A percentile compares a stretch with the other conserved stretches of the same genome.
Evolutionary conservation across 768 basidiomycete genomes (phyloP).

Genomic region (Tricholoma furcatifolium): DNA sequence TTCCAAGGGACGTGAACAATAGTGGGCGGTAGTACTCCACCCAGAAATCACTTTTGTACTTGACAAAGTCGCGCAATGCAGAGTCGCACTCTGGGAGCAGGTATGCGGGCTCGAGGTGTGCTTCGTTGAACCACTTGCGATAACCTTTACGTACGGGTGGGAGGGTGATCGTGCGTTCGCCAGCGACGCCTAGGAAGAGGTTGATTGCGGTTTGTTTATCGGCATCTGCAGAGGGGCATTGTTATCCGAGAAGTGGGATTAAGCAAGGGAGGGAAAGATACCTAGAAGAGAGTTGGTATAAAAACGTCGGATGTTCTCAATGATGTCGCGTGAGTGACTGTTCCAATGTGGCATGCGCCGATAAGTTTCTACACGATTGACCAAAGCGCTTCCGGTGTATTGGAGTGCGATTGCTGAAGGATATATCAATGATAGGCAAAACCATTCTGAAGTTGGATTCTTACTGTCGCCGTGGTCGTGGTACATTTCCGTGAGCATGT

Average conservation of each 20-base stretch:
- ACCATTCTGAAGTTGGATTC: constrained; percentile 22
- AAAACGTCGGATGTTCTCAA: constrained; percentile 91
- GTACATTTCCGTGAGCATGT: constrained; percentile 98
- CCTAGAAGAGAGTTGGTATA: constrained; percentile 93
- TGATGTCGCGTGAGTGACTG: constrained; percentile 94
- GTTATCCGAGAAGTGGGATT: neutral
- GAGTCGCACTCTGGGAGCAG: constrained; percentile 60
- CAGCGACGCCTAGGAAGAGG: constrained; percentile 85
- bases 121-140: constrained; percentile 80
- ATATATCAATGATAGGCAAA: constrained; percentile 1
- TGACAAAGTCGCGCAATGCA: constrained; percentile 60
- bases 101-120: constrained; percentile 69
- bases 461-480: constrained; percentile 95
- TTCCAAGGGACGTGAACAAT: constrained; percentile 80
- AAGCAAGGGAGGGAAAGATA: constrained; percentile 25
- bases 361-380: constrained; percentile 95
- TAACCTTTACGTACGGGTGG: constrained; percentile 69
- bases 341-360: constrained; percentile 96
- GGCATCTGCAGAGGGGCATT: constrained; percentile 56
- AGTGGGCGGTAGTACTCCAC: constrained; percentile 85
- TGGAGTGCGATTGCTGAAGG: constrained; percentile 84
- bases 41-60: constrained; percentile 74
- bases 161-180: constrained; percentile 47
- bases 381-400: constrained; percentile 94
- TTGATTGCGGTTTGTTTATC: constrained; percentile 98